Evolutionary conservation across 148 eudicot genomes (phyloP).

Genomic region (Rhododendron griersonianum): DNA sequence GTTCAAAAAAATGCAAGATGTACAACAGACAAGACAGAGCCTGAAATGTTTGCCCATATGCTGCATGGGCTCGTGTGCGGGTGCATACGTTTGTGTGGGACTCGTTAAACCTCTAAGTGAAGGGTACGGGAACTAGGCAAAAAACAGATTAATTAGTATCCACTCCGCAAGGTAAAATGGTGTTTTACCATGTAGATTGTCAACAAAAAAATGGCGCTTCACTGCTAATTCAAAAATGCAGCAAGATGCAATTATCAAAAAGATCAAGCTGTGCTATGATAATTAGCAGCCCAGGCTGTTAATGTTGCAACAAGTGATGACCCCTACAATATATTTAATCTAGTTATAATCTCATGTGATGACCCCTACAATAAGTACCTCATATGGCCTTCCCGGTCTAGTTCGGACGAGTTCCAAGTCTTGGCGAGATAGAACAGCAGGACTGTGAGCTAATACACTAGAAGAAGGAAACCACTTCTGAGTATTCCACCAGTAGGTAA

Average conservation of each 20-base stretch:
- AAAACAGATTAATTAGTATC: background rate
- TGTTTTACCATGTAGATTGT: background rate
- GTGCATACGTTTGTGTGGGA: background rate
- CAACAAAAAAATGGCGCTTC: background rate
- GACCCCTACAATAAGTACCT: constrained; percentile 17
- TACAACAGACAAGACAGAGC: background rate
- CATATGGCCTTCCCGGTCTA: background rate
- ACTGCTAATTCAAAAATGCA: background rate
- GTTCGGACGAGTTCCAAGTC: constrained; percentile 29
- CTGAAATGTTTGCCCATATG: background rate
- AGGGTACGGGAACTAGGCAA: background rate
- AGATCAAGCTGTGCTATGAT: background rate
- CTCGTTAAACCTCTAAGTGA: background rate
- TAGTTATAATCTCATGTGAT: background rate
- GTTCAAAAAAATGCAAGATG: background rate
- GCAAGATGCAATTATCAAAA: background rate
- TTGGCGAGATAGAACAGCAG: constrained; percentile 29
- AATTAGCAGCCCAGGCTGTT: background rate
- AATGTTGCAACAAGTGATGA: background rate
- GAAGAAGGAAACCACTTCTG: constrained; percentile 54
- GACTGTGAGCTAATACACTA: constrained; percentile 27
- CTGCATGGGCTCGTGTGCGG: background rate
- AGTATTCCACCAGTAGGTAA: constrained; percentile 80
- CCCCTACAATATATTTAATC: background rate
- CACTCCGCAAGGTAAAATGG: background rate